Percentiles rank a stretch among this genome's conserved stretches.
Conservation (phyloP, 192 early-diverging fungal genomes). For the Chytriomyces hyalinus region DNA sequence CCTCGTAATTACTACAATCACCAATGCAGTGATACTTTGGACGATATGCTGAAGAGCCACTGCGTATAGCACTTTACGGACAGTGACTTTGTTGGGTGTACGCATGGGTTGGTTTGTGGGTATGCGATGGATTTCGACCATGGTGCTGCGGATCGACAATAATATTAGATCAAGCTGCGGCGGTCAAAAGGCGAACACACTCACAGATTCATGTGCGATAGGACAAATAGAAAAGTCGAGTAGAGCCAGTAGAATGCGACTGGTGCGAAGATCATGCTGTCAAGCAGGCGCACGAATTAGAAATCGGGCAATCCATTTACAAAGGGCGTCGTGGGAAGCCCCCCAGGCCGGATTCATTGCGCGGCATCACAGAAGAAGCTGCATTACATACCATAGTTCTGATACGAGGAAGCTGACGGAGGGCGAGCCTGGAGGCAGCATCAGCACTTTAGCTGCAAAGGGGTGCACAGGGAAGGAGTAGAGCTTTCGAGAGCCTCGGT, state of each 20-base stretch:
- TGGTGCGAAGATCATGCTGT: constrained; percentile 55
- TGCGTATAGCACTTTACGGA: constrained; percentile 63
- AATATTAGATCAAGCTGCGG: not conserved
- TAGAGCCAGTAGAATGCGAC: constrained; percentile 73
- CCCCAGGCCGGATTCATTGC: not conserved
- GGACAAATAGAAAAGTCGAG: constrained; percentile 66
- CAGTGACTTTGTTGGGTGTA: constrained; percentile 69
- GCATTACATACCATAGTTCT: constrained; percentile 23
- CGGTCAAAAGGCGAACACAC: not conserved
- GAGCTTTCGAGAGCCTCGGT: not conserved
- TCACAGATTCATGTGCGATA: constrained; percentile 59
- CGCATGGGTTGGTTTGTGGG: constrained; percentile 58
- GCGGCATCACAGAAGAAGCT: not conserved
- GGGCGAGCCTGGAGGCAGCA: not conserved
- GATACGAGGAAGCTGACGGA: constrained; percentile 17
- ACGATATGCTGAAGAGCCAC: constrained; percentile 74
- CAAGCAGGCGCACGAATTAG: not conserved
- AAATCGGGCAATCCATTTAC: not conserved
- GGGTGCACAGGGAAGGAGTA: constrained; percentile 6
- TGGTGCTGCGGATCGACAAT: constrained; percentile 34
- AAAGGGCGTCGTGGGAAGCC: not conserved
- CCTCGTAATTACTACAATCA: constrained; percentile 42
- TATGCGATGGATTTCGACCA: constrained; percentile 74
- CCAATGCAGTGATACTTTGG: constrained; percentile 58
- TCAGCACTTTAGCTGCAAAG: not conserved